Percentiles rank a stretch among this genome's conserved stretches.
Conservation (phyloP, 768 basidiomycete species). For the Trametes maxima region DNA sequence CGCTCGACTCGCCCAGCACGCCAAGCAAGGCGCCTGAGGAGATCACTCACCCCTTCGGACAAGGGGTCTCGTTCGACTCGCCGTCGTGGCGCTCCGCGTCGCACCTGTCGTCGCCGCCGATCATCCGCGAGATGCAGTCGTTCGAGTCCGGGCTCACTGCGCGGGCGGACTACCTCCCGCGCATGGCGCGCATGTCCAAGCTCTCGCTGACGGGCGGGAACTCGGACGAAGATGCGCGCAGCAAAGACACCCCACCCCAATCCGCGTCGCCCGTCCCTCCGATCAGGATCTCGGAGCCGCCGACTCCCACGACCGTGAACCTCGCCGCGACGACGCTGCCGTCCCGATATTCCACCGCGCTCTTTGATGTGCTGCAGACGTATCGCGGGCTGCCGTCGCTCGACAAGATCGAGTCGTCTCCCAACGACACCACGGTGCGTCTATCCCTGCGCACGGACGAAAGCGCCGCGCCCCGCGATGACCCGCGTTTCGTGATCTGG, state of each 20-base stretch:
- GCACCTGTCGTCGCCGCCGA: constrained; percentile 40
- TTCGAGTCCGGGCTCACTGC: constrained; percentile 85
- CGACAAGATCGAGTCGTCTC: constrained; percentile 61
- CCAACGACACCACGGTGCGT: constrained; percentile 64
- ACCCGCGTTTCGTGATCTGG: constrained; percentile 93
- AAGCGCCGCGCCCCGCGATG: constrained; percentile 75
- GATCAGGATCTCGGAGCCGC: constrained; percentile 24
- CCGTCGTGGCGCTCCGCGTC: constrained; percentile 50
- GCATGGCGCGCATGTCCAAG: constrained; percentile 23
- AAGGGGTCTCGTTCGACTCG: constrained; percentile 61
- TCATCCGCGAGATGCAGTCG: constrained; percentile 82
- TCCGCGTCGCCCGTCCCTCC: constrained; percentile 14
- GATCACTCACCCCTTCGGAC: constrained; percentile 63
- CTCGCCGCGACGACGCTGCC: constrained; percentile 54
- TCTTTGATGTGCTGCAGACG: constrained; percentile 81
- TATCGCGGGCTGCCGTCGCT: constrained; percentile 76
- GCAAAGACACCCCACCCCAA: constrained; percentile 13
- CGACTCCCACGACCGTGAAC: constrained; percentile 31
- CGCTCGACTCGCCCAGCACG: constrained; percentile 12
- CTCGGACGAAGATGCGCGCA: constrained; percentile 17
- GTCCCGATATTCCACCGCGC: constrained; percentile 69
- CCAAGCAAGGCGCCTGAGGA: constrained; percentile 20
- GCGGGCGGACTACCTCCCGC: constrained; percentile 45
- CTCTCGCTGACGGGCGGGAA: constrained; percentile 15
- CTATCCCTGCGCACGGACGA: constrained; percentile 69